Evolutionary conservation across 495 filamentous ascomycete genomes (phyloP), one percentile per base, ranked within the genome.

Genomic region (Penicillium bovifimosum): DNA sequence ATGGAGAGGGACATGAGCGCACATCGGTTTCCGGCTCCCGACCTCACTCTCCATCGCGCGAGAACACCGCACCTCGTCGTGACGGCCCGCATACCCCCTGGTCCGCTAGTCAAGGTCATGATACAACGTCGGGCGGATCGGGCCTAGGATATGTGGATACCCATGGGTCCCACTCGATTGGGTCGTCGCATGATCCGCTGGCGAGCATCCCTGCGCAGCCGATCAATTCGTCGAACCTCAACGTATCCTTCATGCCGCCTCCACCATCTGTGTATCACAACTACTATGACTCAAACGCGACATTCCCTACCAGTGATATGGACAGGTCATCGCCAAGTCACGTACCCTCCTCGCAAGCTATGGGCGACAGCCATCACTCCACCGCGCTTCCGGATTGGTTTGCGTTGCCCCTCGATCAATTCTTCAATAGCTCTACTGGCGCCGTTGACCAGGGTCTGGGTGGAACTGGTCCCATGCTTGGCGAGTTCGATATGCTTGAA

Each of bases 221-320:
- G 42, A 77, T 77, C 55, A 76, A 75, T 56, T 76, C 72, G 5
- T 74, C 71, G 10, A 76, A 73, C 52, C 59, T 74, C 47, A 74
- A 70, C 26, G 74, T 75, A 17, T 74, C 71, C 3, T 77, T 76
- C 60, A 77, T 77, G 74, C 74, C 74, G 7, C 74, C 74, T 11
- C 74, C 74, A 0, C 72, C 72, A 4, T 76, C 72, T 0, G 70
- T 75, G 2, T 76, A 75, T 46, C 68, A 76, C 61, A 76, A 74
- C 52, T 77, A 74, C 61, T 75, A 73, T 47, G 71, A 74, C 47
- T 62, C 68, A 6, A 72, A 69, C 27, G 62, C 70, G 13, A 60
- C 64, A 1, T 55, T 68, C 18, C 61, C 70, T 1, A 38, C 64
- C 4, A 64, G 60, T 26, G 68, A 69, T 3, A 36, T 72, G 28